Base-by-base conservation (phyloP, 2,329 filamentous ascomycete genomes). In the Scortechinia acanthostroma region DNA sequence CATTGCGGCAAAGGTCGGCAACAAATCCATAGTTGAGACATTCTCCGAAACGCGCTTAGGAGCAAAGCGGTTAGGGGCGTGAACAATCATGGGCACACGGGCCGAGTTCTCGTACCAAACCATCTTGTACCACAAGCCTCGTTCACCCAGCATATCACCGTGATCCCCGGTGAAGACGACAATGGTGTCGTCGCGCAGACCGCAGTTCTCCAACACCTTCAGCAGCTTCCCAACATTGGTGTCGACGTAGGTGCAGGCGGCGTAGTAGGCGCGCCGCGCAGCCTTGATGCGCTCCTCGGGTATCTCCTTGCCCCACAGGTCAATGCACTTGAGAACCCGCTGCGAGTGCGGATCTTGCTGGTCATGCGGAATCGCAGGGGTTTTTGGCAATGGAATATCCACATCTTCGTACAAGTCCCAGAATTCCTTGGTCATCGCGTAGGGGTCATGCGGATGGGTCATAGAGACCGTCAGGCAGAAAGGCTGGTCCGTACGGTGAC, bases 141-240 rank as follows among this genome's bases (percentile, higher is more conserved):
- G 83, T 70, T 96, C 91, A 48, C 91, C 91, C 4, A 96, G 77
- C 91, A 96, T 96, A 64, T 96, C 91, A 46, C 91, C 91, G 58
- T 96, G 91, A 60, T 96, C 91, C 40, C 91, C 90, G 47, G 86
- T 91, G 67, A 96, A 96, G 52, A 96, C 82, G 55, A 96, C 73
- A 54, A 95, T 90, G 13, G 91, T 96, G 64, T 95, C 80, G 23
- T 95, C 81, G 48, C 83, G 83, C 40, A 96, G 71, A 4, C 83
- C 78, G 58, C 88, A 91, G 48, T 89, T 76, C 61, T 90, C 85
- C 16, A 96, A 70, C 0, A 88, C 84, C 49, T 80, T 72, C 20
- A 95, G 71, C 23, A 96, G 75, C 59, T 86, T 86, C 47, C 91
- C 91, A 52, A 96, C 83, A 65, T 91, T 91, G 64, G 94, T 87